A percentile compares a stretch with the other conserved stretches of the same genome.
Evolutionary conservation across 2,329 filamentous ascomycete species (phyloP).

Genomic region (Xylaria arbuscula): DNA sequence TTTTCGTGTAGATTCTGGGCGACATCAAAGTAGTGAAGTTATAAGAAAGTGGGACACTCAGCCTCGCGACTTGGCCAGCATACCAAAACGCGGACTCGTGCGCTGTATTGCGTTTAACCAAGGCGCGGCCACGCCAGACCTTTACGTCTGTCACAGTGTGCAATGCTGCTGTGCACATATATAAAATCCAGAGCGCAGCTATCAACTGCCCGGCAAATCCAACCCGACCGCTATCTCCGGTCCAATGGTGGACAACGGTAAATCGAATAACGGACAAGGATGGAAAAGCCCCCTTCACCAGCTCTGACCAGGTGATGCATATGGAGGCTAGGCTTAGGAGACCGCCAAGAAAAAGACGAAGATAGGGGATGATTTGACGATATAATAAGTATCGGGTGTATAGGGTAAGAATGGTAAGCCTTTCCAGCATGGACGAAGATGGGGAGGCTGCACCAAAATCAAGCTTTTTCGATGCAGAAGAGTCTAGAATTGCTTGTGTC

Average conservation of each 20-base stretch:
- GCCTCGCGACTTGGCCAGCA: conserved; percentile 87
- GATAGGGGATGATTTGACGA: conserved; percentile 76
- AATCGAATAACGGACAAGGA: conserved; percentile 76
- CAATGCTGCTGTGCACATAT: conserved; percentile 93
- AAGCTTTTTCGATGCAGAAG: conserved; percentile 81
- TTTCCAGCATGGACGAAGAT: conserved; percentile 64
- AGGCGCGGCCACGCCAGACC: conserved; percentile 94
- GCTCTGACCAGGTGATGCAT: conserved; percentile 91
- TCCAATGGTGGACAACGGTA: conserved; percentile 79
- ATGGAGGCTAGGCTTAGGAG: conserved; percentile 79
- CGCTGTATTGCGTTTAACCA: conserved; percentile 91
- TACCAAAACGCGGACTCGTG: conserved; percentile 97
- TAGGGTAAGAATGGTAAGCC: conserved; percentile 75
- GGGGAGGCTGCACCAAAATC: conserved; percentile 74
- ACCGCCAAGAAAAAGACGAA: conserved; percentile 72
- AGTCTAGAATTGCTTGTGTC: conserved; percentile 85
- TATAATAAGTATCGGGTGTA: conserved; percentile 84
- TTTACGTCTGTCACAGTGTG: conserved; percentile 91
- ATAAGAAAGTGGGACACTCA: conserved; percentile 92
- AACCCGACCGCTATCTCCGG: conserved; percentile 76
- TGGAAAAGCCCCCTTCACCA: conserved; percentile 84
- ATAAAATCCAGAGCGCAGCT: conserved; percentile 88
- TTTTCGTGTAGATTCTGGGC: conserved; percentile 75
- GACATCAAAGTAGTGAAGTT: conserved; percentile 95
- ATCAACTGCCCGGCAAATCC: conserved; percentile 88